Conservation (phyloP, 805 yeast species). For the Saturnispora diversa region DNA sequence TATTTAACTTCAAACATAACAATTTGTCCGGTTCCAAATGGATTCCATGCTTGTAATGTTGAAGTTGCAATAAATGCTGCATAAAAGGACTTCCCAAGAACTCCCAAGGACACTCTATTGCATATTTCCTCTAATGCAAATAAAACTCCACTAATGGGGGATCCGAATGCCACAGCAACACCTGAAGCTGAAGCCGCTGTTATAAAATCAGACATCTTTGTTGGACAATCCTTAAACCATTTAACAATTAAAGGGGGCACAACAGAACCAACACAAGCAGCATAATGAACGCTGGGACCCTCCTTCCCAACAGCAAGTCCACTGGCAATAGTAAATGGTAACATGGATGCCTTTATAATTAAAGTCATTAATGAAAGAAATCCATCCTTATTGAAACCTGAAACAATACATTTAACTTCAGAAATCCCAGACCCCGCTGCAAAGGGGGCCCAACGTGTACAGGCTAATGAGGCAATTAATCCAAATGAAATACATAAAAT, state of each 20-base stretch:
- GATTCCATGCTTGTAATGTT: slow-evolving; percentile 71
- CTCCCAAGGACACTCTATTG: slow-evolving; percentile 59
- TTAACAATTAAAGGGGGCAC: slow-evolving; percentile 45
- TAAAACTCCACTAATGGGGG: slow-evolving; percentile 93
- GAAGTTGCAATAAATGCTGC: slow-evolving; percentile 85
- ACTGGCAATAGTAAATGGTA: slow-evolving; percentile 88
- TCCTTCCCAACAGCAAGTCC: slow-evolving; percentile 95
- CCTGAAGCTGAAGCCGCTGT: slow-evolving; percentile 97
- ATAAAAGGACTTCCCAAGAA: slow-evolving; percentile 87
- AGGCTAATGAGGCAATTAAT: slow-evolving; percentile 55
- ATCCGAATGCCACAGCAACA: slow-evolving; percentile 96
- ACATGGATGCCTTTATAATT: slow-evolving; percentile 63
- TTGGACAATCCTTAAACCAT: slow-evolving; percentile 38
- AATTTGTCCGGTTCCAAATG: slow-evolving; percentile 90
- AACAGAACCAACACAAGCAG: slow-evolving; percentile 90
- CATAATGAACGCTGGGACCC: slow-evolving; percentile 97
- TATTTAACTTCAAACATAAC: slow-evolving; percentile 89
- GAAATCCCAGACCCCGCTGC: slow-evolving; percentile 98
- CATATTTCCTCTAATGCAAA: slow-evolving; percentile 91
- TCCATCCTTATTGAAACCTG: slow-evolving; percentile 76
- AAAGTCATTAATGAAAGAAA: slow-evolving; percentile 71
- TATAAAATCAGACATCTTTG: slow-evolving; percentile 48
- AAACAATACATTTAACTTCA: slow-evolving; percentile 88
- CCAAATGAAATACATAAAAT: slow-evolving; percentile 55
- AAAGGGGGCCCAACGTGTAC: slow-evolving; percentile 65